phyloP scores from a whole-genome alignment of 805 yeast genomes.

The Barnettozyma populi region DNA sequence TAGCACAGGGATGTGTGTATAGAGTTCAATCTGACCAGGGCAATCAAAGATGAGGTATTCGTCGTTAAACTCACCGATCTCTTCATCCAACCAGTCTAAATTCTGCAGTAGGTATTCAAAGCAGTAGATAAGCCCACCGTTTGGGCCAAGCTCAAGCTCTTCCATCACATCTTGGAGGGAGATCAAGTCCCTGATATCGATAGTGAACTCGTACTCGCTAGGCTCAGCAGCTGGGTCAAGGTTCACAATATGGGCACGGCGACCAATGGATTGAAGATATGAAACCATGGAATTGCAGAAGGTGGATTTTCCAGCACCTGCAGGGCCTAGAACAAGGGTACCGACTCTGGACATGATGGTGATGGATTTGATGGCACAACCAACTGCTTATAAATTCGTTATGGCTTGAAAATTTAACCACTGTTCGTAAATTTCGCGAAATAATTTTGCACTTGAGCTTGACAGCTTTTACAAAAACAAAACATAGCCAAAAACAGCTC shows the following conservation, averaged over 20 bases:
- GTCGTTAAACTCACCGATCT: slow-evolving; percentile 91
- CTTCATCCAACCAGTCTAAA: slow-evolving; percentile 96
- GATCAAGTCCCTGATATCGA: slow-evolving; percentile 86
- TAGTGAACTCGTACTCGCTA: slow-evolving; percentile 82
- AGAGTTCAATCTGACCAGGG: slow-evolving; percentile 94
- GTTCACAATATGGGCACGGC: slow-evolving; percentile 92
- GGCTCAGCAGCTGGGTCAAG: slow-evolving; percentile 98
- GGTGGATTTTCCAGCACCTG: slow-evolving; percentile 91
- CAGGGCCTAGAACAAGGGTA: slow-evolving; percentile 91
- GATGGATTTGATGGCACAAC: not conserved
- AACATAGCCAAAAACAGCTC: not conserved
- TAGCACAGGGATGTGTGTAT: slow-evolving; percentile 89
- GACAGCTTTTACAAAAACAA: not conserved
- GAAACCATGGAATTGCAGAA: slow-evolving; percentile 85
- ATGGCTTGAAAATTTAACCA: not conserved
- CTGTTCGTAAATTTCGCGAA: not conserved
- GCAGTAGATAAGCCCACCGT: slow-evolving; percentile 90
- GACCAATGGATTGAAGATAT: slow-evolving; percentile 84
- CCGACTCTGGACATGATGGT: slow-evolving; percentile 85
- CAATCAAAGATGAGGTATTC: slow-evolving; percentile 93
- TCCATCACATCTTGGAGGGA: slow-evolving; percentile 94
- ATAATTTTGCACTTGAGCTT: not conserved
- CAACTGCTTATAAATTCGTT: not conserved
- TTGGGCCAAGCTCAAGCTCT: slow-evolving; percentile 88
- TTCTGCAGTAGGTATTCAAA: slow-evolving; percentile 87